Conservation (phyloP, 495 filamentous ascomycete species). For the Lentithecium fluviatile region DNA sequence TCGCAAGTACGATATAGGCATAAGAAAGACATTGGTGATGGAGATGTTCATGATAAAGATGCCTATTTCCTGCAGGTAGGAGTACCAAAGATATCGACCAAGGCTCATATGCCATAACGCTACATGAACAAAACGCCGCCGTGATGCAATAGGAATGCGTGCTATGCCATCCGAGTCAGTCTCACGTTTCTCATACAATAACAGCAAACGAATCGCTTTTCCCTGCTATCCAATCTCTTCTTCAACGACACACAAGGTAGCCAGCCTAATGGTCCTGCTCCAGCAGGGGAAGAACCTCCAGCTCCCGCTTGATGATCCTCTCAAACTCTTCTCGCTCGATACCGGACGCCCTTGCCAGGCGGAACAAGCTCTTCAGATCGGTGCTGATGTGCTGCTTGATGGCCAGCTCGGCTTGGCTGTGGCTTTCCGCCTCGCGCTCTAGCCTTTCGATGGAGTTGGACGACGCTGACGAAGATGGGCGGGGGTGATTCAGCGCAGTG, state of each 20-base stretch:
- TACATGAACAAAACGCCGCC: not conserved
- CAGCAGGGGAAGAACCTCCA: slow-evolving; percentile 73
- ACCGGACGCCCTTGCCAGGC: slow-evolving; percentile 74
- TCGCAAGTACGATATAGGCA: no score
- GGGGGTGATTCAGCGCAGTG: slow-evolving; percentile 32
- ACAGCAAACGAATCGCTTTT: not conserved
- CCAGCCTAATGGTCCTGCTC: slow-evolving; percentile 57
- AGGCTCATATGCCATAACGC: no score
- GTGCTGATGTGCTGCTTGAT: slow-evolving; percentile 87
- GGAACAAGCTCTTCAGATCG: slow-evolving; percentile 83
- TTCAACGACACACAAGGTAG: not conserved
- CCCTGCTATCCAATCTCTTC: not conserved
- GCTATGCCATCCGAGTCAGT: slow-evolving; percentile 2
- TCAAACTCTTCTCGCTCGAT: slow-evolving; percentile 85
- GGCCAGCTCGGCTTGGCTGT: slow-evolving; percentile 69
- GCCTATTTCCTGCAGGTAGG: no score
- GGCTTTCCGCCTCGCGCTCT: slow-evolving; percentile 49
- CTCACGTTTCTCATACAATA: not conserved
- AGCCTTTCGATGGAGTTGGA: slow-evolving; percentile 38
- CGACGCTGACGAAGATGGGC: slow-evolving; percentile 34
- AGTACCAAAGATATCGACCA: no score
- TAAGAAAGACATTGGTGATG: no score
- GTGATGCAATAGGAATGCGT: not conserved
- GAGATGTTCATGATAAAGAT: no score
- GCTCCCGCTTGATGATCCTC: slow-evolving; percentile 71